Conservation (phyloP, 305 asterid genomes). For the Petunia hybrid region DNA sequence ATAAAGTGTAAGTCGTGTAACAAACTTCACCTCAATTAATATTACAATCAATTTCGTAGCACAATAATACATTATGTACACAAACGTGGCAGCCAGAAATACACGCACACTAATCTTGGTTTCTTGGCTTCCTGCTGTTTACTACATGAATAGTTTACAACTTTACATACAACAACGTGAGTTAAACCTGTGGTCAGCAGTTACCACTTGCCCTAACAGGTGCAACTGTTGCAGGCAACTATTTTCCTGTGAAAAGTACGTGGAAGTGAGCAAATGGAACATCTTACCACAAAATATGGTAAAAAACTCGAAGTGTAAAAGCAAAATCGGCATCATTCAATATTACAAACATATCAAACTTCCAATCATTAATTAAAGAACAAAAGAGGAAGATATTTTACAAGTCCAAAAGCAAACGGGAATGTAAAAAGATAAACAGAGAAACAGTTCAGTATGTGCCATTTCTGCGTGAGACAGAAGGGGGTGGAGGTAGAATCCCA, state of each 20-base stretch:
- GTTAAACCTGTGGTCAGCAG: conserved; percentile 13
- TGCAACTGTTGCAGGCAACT: conserved; percentile 17
- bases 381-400: conserved; percentile 12
- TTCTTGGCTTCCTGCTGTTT: not conserved
- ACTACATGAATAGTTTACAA: conserved; percentile 13
- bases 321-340: not conserved
- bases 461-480: not conserved
- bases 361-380: conserved; percentile 6
- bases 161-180: not conserved
- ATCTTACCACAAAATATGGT: not conserved
- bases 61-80: not conserved
- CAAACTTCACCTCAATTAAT: conserved; percentile 1
- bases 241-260: conserved; percentile 25
- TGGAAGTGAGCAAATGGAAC: conserved; percentile 16
- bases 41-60: not conserved
- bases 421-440: not conserved
- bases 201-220: not conserved
- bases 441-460: not conserved
- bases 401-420: not conserved
- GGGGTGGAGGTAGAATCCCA: conserved; percentile 1
- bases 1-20: not conserved
- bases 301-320: not conserved
- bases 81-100: not conserved
- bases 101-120: not conserved
- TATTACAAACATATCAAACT: conserved; percentile 1